Percentiles rank a stretch among this genome's conserved stretches.
phyloP scores from a whole-genome alignment of 768 basidiomycete genomes.

The Hypsizygus marmoreus region DNA sequence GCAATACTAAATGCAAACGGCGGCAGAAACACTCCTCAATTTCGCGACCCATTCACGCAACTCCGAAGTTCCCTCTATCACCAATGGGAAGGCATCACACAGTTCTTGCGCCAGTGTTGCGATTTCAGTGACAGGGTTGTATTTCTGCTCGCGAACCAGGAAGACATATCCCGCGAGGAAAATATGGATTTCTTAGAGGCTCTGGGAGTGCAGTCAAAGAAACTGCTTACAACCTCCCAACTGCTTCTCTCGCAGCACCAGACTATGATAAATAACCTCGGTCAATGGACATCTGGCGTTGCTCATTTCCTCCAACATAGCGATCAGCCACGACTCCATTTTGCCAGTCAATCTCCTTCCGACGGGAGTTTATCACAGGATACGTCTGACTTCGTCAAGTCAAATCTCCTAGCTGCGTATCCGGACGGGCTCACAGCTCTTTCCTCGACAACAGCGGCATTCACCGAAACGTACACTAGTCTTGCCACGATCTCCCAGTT shows the following conservation, averaged over 20 bases:
- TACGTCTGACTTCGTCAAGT: conserved; percentile 3
- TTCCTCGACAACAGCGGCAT: not conserved
- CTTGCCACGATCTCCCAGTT: conserved; percentile 3
- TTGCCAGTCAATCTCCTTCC: not conserved
- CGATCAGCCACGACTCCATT: not conserved
- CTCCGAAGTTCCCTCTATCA: conserved; percentile 1
- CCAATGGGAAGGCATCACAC: conserved; percentile 3
- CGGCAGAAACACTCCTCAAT: conserved; percentile 2
- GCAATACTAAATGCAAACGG: conserved; percentile 10
- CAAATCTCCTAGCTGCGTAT: conserved; percentile 2
- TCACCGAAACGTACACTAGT: not conserved
- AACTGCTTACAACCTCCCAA: not conserved
- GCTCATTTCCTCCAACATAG: not conserved
- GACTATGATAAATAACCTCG: not conserved
- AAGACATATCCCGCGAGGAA: not conserved
- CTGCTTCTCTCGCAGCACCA: conserved; percentile 1
- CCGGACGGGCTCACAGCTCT: conserved; percentile 7
- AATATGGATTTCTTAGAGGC: conserved; percentile 2
- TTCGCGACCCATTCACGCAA: conserved; percentile 1
- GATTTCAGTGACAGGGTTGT: conserved; percentile 8
- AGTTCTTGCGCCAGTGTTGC: conserved; percentile 3
- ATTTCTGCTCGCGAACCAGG: not conserved
- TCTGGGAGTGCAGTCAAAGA: not conserved
- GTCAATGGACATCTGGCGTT: not conserved
- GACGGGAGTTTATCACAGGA: not conserved